Evolutionary conservation across 352 stramenopile species (phyloP).

Genomic region (Globisporangium viniferum): DNA sequence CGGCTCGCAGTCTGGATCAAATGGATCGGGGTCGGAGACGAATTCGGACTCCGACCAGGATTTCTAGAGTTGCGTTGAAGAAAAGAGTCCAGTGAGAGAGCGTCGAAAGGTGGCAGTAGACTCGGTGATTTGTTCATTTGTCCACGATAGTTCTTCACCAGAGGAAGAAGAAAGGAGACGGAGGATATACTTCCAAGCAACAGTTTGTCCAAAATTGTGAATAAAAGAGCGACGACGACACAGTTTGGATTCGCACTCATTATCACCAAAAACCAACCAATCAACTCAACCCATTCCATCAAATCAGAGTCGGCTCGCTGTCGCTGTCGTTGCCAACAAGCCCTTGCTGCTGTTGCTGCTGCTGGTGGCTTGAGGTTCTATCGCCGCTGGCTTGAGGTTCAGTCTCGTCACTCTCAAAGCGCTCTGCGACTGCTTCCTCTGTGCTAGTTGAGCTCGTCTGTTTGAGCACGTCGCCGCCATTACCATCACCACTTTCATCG

Average conservation of each 20-base stretch:
- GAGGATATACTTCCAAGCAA: not conserved
- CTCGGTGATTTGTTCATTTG: not conserved
- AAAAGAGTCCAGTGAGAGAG: not conserved
- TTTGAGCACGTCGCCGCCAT: not conserved
- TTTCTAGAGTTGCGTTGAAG: slow-evolving; percentile 30
- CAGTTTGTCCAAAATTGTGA: slow-evolving; percentile 7
- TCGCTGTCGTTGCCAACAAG: not conserved
- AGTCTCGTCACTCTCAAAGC: slow-evolving; percentile 1
- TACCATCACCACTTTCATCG: not conserved
- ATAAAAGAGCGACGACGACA: not conserved
- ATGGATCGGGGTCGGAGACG: slow-evolving; percentile 22
- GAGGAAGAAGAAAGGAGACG: no score
- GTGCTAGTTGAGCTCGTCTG: not conserved
- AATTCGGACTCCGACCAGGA: slow-evolving; percentile 74
- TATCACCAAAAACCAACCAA: not conserved
- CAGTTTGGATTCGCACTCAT: not conserved
- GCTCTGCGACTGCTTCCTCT: not conserved
- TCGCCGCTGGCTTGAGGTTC: not conserved
- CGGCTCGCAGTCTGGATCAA: slow-evolving; percentile 58
- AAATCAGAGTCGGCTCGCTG: slow-evolving; percentile 7
- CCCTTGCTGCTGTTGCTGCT: not conserved
- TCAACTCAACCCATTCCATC: not conserved
- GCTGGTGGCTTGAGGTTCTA: not conserved
- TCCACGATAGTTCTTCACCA: no score
- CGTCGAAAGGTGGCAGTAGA: not conserved